phyloP scores from a whole-genome alignment of 129 eudicot genomes.

The Rutidosis leptorrhynchoides region DNA sequence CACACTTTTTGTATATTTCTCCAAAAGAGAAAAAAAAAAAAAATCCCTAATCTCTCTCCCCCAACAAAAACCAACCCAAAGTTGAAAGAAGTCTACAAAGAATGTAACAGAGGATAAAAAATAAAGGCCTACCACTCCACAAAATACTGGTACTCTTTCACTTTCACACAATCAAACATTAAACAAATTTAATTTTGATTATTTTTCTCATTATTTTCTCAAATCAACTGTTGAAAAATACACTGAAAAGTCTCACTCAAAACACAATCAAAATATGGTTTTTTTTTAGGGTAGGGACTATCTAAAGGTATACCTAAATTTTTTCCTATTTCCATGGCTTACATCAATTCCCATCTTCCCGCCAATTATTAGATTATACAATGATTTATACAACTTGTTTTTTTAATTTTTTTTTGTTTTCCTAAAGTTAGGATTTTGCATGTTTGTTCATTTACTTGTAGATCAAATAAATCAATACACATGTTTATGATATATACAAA shows the following conservation, averaged over 20 bases:
- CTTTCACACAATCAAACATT: slow-evolving; percentile 3
- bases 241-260: slow-evolving; percentile 11
- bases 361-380: slow-evolving; percentile 21
- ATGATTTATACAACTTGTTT: slow-evolving; percentile 4
- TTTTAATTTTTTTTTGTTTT: neutral
- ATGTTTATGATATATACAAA: neutral
- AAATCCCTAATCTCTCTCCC: slow-evolving; percentile 4
- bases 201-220: slow-evolving; percentile 12
- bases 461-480: slow-evolving; percentile 2
- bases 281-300: slow-evolving; percentile 19
- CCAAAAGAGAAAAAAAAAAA: neutral
- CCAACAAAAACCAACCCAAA: slow-evolving; percentile 1
- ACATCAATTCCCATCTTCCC: slow-evolving; percentile 27
- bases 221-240: slow-evolving; percentile 17
- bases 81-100: neutral
- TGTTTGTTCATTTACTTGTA: neutral
- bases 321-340: slow-evolving; percentile 17
- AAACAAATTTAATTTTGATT: slow-evolving; percentile 28
- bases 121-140: slow-evolving; percentile 10
- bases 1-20: neutral
- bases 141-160: slow-evolving; percentile 27
- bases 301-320: slow-evolving; percentile 19
- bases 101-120: slow-evolving; percentile 13
- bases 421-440: slow-evolving; percentile 1
- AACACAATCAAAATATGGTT: slow-evolving; percentile 13